phyloP scores from a whole-genome alignment of 441 rosid species.

The Gossypium schwendimanii region DNA sequence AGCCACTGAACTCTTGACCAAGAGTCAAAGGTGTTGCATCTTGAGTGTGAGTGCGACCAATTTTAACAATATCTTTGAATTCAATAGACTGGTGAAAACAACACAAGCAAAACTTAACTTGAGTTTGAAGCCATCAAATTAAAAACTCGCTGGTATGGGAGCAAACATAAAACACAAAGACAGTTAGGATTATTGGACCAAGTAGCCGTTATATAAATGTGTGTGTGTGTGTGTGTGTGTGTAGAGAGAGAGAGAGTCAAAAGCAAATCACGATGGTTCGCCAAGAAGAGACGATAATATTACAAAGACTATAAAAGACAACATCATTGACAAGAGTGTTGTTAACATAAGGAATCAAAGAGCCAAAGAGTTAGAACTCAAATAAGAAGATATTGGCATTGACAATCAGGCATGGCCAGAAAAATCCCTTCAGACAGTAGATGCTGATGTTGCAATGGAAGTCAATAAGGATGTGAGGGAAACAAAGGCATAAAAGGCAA shows the following conservation, averaged over 20 bases:
- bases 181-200: not conserved
- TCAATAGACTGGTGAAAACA: conserved; percentile 47
- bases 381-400: not conserved
- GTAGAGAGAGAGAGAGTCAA: not conserved
- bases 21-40: conserved; percentile 97
- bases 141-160: not conserved
- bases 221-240: too few species aligned
- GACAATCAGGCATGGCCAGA: not conserved
- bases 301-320: not conserved
- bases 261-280: not conserved
- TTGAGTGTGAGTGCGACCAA: conserved; percentile 98
- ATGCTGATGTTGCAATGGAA: not conserved
- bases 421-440: not conserved
- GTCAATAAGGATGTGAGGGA: not conserved
- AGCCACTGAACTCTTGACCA: conserved; percentile 97
- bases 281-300: not conserved
- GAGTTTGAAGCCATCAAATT: not conserved
- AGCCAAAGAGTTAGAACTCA: not conserved
- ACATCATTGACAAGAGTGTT: not conserved
- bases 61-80: conserved; percentile 84
- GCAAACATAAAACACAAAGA: conserved; percentile 8
- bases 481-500: not conserved
- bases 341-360: not conserved
- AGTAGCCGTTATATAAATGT: not conserved
- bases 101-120: conserved; percentile 1